These are phyloP conservation scores for Lachnellula suecica DNA, from an alignment of 2,329 filamentous ascomycete species.

Conservation along the genomic window DNA sequence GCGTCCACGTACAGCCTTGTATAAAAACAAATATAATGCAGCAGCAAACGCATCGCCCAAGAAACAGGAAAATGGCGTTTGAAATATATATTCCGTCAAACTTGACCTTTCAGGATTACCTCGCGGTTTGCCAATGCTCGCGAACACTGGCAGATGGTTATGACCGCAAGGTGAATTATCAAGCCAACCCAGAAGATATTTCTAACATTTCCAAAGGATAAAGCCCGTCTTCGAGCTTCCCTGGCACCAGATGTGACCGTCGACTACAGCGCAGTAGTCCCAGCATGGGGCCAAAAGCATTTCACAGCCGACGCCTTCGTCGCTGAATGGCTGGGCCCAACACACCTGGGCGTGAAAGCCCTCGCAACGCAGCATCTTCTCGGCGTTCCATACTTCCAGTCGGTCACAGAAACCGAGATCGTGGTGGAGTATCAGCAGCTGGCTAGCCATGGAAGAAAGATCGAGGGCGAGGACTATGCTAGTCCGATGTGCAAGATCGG, in stretches of 20 bases:
- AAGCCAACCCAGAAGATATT: not conserved
- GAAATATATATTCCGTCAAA: conserved; percentile 26
- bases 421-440: conserved; percentile 29
- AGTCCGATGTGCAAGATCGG: conserved; percentile 20
- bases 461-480: conserved; percentile 18
- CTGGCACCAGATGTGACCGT: conserved; percentile 21
- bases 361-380: conserved; percentile 27
- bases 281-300: conserved; percentile 13
- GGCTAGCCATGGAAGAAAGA: conserved; percentile 22
- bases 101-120: conserved; percentile 26
- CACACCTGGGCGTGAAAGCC: conserved; percentile 17
- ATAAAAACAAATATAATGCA: not conserved
- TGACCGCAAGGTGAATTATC: conserved; percentile 23
- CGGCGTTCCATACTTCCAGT: conserved; percentile 26
- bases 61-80: conserved; percentile 13
- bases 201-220: conserved; percentile 7
- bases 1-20: too few species aligned
- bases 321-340: conserved; percentile 14
- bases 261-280: conserved; percentile 17
- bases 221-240: conserved; percentile 8
- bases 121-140: conserved; percentile 23
- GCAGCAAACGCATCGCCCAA: not conserved
- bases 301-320: conserved; percentile 19
- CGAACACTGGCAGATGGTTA: conserved; percentile 28
- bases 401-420: conserved; percentile 20